Evolutionary conservation across 129 eudicot species (phyloP), one percentile per base, ranked within the genome.

Genomic region (Helianthus tuberosus): DNA sequence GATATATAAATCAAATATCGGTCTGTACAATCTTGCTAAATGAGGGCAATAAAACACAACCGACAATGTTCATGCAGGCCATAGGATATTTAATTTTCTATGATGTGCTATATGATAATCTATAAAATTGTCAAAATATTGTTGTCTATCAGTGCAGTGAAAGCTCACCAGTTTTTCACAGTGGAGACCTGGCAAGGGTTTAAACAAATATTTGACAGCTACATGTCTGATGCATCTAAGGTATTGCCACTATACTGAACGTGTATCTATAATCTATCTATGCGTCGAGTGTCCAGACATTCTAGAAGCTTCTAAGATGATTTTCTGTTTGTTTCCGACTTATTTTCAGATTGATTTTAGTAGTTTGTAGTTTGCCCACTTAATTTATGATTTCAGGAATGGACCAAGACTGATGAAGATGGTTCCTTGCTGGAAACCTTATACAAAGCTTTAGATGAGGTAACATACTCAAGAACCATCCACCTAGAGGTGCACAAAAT

Each of bases 161-260:
- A 87, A 51, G 96, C 97, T 77, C 98, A 93, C 79, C 93, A 90
- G 82, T 93, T 90, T 48, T 93, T 93, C 87, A 79, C 85, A 43
- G 98, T 83, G 83, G 98, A 93, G 81, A 88, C 86, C 83, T 90
- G 92, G 98, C 96, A 84, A 76, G 85, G 88, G 71, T 93, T 93
- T 75, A 91, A 88, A 93, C 97, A 93, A 85, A 86, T 88, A 14
- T 93, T 93, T 80, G 98, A 93, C 66, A 84, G 84, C 84, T 93
- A 90, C 83, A 90, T 93, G 98, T 75, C 84, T 68, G 97, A 93
- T 55, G 98, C 96, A 60, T 88, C 98, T 63, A 93, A 93, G 98
- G 98, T 93, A 88, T 57, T 66, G 51, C 15, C 66, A 44, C 52
- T 69, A 43, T 49, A 61, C 55, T 15, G 14, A 50, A 43, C 9